phyloP scores from a whole-genome alignment of 352 stramenopile genomes.

The Globisporangium recalcitrans region DNA sequence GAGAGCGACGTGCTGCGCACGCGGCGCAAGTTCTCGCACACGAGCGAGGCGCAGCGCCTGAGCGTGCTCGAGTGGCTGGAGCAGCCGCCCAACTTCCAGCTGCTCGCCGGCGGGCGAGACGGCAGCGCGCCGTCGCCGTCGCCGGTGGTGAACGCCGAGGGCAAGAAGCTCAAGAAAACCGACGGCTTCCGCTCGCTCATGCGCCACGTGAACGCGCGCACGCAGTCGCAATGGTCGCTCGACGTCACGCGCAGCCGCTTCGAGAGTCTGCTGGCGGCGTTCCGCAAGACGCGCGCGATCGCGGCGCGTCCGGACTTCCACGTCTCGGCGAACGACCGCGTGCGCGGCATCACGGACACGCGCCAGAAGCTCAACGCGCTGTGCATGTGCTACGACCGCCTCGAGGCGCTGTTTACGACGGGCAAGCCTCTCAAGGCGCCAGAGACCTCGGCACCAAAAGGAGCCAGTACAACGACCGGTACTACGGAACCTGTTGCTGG shows the following conservation, averaged over 20 bases:
- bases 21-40: slow-evolving; percentile 47
- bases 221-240: slow-evolving; percentile 34
- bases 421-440: background rate
- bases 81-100: slow-evolving; percentile 34
- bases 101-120: slow-evolving; percentile 23
- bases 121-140: background rate
- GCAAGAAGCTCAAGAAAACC: slow-evolving; percentile 40
- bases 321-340: slow-evolving; percentile 18
- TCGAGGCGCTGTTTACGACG: slow-evolving; percentile 24
- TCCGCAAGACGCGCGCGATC: slow-evolving; percentile 22
- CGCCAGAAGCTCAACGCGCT: slow-evolving; percentile 22
- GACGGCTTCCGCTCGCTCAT: slow-evolving; percentile 49
- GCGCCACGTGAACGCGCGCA: slow-evolving; percentile 40
- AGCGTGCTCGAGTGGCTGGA: slow-evolving; percentile 57
- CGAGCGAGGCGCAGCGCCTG: slow-evolving; percentile 39
- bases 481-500: background rate
- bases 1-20: slow-evolving; percentile 17
- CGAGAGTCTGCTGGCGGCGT: slow-evolving; percentile 48
- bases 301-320: slow-evolving; percentile 13
- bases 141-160: slow-evolving; percentile 3
- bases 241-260: slow-evolving; percentile 49
- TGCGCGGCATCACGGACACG: slow-evolving; percentile 14
- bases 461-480: no score
- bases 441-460: background rate
- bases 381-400: slow-evolving; percentile 25